Conservation (phyloP, 192 early-diverging fungal genomes). For the Chytriomyces sp. region DNA sequence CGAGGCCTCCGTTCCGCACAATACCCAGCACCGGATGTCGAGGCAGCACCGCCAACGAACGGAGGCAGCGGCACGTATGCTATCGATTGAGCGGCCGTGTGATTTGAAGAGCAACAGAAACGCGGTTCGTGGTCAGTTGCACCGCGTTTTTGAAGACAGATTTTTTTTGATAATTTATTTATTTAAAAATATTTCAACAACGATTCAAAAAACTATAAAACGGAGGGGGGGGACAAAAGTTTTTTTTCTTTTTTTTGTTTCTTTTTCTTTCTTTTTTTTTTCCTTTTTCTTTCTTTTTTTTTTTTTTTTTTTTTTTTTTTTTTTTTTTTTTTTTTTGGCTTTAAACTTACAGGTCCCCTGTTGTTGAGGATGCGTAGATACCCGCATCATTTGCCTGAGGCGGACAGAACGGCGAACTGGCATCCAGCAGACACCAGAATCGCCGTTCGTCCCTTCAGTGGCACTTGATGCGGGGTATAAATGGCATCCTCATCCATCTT, state of each 20-base stretch:
- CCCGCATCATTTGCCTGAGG: too few species aligned
- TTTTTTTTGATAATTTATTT: too few species aligned
- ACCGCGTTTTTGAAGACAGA: not conserved
- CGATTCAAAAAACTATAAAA: too few species aligned
- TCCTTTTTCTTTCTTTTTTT: too few species aligned
- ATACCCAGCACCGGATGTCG: not conserved
- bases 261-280: too few species aligned
- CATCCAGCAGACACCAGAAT: slow-evolving; percentile 17
- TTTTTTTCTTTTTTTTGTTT: too few species aligned
- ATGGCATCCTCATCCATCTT: slow-evolving; percentile 11
- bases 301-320: too few species aligned
- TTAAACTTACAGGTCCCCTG: too few species aligned
- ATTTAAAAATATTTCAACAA: too few species aligned
- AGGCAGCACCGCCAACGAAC: not conserved
- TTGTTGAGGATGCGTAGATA: too few species aligned
- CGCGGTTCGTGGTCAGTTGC: not conserved
- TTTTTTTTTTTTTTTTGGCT: too few species aligned
- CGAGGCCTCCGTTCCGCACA: slow-evolving; percentile 3
- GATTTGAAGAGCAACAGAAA: not conserved
- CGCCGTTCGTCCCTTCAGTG: slow-evolving; percentile 19
- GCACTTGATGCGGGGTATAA: not conserved
- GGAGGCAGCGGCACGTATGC: slow-evolving; percentile 14
- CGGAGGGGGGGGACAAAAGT: too few species aligned
- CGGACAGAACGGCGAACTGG: slow-evolving; percentile 18
- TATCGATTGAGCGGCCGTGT: not conserved